phyloP scores from a whole-genome alignment of 23 red algal species.

The Gracilaria domingensis region DNA sequence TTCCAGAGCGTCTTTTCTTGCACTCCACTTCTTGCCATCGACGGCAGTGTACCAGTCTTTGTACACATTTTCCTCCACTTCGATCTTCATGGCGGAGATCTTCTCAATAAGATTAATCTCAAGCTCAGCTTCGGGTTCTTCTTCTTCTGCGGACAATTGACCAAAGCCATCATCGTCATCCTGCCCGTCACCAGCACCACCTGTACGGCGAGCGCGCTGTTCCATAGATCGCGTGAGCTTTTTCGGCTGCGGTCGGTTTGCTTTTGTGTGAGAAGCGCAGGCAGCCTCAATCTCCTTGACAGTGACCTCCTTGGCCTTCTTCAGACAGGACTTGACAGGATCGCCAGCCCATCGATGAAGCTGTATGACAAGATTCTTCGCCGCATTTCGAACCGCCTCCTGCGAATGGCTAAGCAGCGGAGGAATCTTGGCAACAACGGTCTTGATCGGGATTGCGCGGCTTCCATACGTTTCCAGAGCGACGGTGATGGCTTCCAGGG shows the following conservation, averaged over 20 bases:
- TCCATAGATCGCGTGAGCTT: conserved; percentile 73
- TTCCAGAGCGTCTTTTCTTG: conserved; percentile 83
- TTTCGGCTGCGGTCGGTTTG: conserved; percentile 56
- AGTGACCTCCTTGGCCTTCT: conserved; percentile 83
- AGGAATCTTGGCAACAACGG: conserved; percentile 73
- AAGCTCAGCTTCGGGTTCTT: conserved; percentile 55
- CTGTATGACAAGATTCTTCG: conserved; percentile 86
- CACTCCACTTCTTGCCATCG: conserved; percentile 84
- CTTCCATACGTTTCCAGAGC: conserved; percentile 76
- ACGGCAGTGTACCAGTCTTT: conserved; percentile 86
- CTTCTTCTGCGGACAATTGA: conserved; percentile 38
- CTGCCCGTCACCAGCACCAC: conserved; percentile 18
- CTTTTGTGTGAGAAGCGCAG: conserved; percentile 66
- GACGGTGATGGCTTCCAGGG: conserved; percentile 67
- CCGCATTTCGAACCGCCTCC: conserved; percentile 85
- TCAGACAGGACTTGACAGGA: conserved; percentile 35
- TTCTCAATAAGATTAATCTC: conserved; percentile 80
- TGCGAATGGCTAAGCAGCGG: conserved; percentile 90
- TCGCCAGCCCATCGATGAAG: conserved; percentile 86
- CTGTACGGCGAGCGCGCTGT: conserved; percentile 50
- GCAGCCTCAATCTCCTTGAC: conserved; percentile 83
- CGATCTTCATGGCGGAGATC: conserved; percentile 62
- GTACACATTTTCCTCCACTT: conserved; percentile 63
- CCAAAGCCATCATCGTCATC: conserved; percentile 76
- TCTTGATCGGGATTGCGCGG: conserved; percentile 64